Percentiles rank a stretch among this genome's conserved stretches.
These are phyloP conservation scores for Yamadazyma dushanensis DNA, from an alignment of 1,139 yeast species.

Conservation along the genomic window DNA sequence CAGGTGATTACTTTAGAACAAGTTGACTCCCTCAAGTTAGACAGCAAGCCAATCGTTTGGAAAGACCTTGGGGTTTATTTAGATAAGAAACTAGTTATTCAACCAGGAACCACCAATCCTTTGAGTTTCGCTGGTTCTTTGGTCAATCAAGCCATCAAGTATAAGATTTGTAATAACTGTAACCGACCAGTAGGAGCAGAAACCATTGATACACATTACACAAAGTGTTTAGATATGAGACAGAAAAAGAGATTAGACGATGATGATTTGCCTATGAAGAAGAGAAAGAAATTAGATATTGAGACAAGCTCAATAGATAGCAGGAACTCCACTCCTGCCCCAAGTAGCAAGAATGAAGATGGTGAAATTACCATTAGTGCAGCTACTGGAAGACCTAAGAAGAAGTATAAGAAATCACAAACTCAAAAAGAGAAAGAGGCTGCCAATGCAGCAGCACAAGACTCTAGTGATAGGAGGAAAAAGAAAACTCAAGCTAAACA, in stretches of 20 bases:
- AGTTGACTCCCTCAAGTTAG: conserved; percentile 14
- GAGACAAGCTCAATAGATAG: conserved; percentile 46
- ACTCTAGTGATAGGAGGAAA: conserved; percentile 17
- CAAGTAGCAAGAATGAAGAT: conserved; percentile 10
- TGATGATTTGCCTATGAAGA: conserved; percentile 27
- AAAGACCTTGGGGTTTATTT: conserved; percentile 62
- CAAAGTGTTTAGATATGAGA: conserved; percentile 50
- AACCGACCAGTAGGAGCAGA: conserved; percentile 60
- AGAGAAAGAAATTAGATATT: conserved; percentile 36
- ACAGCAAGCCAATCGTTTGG: conserved; percentile 44
- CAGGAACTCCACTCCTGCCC: conserved; percentile 40
- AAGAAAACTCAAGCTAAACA: conserved; percentile 46
- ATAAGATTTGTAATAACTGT: conserved; percentile 67
- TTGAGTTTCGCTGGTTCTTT: conserved; percentile 31
- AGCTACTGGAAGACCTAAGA: conserved; percentile 35
- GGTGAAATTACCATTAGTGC: conserved; percentile 10
- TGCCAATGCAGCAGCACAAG: conserved; percentile 43
- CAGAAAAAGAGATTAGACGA: conserved; percentile 31
- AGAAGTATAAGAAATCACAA: conserved; percentile 47
- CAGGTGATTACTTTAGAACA: conserved; percentile 19
- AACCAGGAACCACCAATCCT: conserved; percentile 21
- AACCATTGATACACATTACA: conserved; percentile 46
- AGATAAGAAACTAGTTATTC: conserved; percentile 41
- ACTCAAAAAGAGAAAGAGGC: conserved; percentile 49
- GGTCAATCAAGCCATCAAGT: conserved; percentile 47